Percentiles rank a stretch among this genome's conserved stretches.
These are phyloP conservation scores for Hypoxylon fragiforme DNA, from an alignment of 495 filamentous ascomycete species.

Conservation along the genomic window DNA sequence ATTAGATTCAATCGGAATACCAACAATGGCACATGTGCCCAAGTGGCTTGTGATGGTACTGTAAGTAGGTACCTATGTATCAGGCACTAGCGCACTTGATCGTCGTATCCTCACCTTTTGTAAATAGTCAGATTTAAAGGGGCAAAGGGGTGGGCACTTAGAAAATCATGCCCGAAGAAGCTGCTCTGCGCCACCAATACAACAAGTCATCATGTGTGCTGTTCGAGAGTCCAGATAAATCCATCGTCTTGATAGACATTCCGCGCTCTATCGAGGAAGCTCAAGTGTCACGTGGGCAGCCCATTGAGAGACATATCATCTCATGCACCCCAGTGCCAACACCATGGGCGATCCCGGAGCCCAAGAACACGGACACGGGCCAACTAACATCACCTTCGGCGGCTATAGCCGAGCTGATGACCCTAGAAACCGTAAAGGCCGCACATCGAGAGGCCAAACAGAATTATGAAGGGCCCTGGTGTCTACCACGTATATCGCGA, in stretches of 20 bases:
- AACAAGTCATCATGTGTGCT: constrained; percentile 46
- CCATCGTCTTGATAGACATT: constrained; percentile 48
- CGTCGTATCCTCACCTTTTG: constrained; percentile 1
- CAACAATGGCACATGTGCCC: background rate
- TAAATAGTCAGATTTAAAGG: background rate
- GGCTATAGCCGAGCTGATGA: constrained; percentile 52
- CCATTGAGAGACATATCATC: constrained; percentile 36
- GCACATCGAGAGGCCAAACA: constrained; percentile 44
- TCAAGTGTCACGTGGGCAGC: constrained; percentile 42
- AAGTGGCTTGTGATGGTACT: background rate
- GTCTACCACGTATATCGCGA: constrained; percentile 41
- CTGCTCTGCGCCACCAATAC: background rate
- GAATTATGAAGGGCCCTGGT: constrained; percentile 49
- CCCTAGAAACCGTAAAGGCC: constrained; percentile 42
- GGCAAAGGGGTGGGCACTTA: background rate
- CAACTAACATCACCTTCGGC: constrained; percentile 32
- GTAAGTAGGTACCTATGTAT: background rate
- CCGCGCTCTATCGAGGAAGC: constrained; percentile 52
- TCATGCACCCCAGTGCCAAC: constrained; percentile 40
- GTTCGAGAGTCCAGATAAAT: constrained; percentile 42
- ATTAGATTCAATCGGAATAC: too few relatives aligned
- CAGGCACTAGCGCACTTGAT: background rate
- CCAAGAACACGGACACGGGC: constrained; percentile 31
- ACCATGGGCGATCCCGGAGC: constrained; percentile 53
- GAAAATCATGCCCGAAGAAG: constrained; percentile 7